A percentile compares a stretch with the other conserved stretches of the same genome.
These are phyloP conservation scores for Coemansia sp. DNA, from an alignment of 192 early-diverging fungal genomes.

Conservation along the genomic window DNA sequence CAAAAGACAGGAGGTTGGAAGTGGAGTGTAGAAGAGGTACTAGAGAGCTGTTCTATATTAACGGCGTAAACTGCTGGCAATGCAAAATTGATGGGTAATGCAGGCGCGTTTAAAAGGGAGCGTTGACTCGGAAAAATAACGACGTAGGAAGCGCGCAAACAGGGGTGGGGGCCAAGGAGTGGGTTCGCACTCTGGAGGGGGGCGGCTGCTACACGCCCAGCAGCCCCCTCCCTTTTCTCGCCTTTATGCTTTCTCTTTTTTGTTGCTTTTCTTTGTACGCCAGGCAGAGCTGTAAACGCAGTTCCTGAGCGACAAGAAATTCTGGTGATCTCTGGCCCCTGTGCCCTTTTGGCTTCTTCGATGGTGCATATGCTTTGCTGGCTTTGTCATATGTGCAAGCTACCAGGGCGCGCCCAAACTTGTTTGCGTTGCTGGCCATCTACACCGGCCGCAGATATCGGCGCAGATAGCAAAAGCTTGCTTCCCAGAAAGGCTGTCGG, in stretches of 20 bases:
- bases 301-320: slow-evolving; percentile 5
- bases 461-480: not conserved
- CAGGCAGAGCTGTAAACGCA: not conserved
- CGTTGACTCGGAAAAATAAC: slow-evolving; percentile 48
- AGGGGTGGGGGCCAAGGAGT: slow-evolving; percentile 8
- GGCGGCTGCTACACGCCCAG: not conserved
- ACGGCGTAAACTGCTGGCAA: slow-evolving; percentile 31
- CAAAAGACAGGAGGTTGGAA: not conserved
- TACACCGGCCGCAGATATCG: not conserved
- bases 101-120: slow-evolving; percentile 56
- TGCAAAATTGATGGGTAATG: slow-evolving; percentile 55
- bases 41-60: not conserved
- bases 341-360: not conserved
- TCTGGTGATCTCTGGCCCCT: slow-evolving; percentile 8
- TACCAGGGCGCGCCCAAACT: not conserved
- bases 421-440: not conserved
- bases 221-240: not conserved
- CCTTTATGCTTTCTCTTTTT: not conserved
- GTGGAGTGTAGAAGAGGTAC: not conserved
- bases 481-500: slow-evolving; percentile 4
- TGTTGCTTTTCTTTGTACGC: slow-evolving; percentile 1
- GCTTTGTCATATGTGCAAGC: not conserved
- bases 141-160: slow-evolving; percentile 9
- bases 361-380: not conserved
- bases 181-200: slow-evolving; percentile 10